These are phyloP conservation scores for Rubus parviflorus DNA, from an alignment of 306 rosid species.

Conservation along the genomic window DNA sequence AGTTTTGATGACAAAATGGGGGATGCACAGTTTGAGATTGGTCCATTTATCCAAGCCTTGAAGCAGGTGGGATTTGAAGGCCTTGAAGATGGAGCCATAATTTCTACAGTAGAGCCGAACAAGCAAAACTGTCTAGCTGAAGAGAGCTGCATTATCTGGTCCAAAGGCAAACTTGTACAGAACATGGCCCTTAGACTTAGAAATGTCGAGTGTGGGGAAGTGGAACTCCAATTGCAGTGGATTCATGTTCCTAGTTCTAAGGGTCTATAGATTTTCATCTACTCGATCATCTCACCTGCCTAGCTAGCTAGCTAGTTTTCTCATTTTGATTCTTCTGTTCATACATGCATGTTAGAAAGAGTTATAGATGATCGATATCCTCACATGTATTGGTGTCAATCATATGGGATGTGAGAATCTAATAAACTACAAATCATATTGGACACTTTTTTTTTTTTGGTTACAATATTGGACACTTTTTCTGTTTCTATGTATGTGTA, in stretches of 20 bases:
- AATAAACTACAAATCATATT: not conserved
- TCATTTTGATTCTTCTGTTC: not conserved
- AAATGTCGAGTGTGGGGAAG: constrained; percentile 79
- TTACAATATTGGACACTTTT: too few relatives aligned
- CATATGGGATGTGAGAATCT: not conserved
- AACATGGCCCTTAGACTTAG: constrained; percentile 66
- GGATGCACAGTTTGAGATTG: constrained; percentile 66
- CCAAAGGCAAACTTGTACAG: constrained; percentile 52
- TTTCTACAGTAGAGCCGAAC: constrained; percentile 48
- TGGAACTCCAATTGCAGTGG: constrained; percentile 69
- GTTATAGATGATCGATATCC: not conserved
- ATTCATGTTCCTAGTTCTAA: constrained; percentile 56
- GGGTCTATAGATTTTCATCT: constrained; percentile 22
- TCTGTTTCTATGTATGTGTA: too few relatives aligned
- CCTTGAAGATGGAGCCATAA: constrained; percentile 48
- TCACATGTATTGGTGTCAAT: not conserved
- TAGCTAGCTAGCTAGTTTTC: too few relatives aligned
- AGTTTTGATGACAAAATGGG: constrained; percentile 82
- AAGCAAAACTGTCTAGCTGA: constrained; percentile 66
- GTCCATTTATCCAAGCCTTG: constrained; percentile 35
- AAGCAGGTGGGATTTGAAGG: not conserved
- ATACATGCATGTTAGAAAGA: not conserved
- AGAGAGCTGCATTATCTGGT: constrained; percentile 63
- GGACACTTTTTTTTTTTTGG: too few relatives aligned
- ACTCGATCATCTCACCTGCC: not conserved